These are phyloP conservation scores for Hericium rajendrae DNA, from an alignment of 768 basidiomycete genomes.

Conservation along the genomic window DNA sequence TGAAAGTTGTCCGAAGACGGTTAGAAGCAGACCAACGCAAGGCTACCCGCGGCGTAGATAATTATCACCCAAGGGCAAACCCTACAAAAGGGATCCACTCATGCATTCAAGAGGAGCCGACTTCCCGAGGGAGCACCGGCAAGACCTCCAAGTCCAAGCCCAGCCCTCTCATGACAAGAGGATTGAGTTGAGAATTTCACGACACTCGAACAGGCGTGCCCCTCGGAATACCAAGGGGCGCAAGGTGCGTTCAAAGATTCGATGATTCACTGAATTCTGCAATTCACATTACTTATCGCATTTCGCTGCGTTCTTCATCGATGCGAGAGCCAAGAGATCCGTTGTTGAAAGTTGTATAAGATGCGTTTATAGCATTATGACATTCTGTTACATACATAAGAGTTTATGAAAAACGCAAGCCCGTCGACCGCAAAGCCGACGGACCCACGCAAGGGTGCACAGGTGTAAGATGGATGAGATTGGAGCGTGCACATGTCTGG, in stretches of 20 bases:
- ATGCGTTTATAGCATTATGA: no score
- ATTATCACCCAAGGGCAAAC: constrained; percentile 37
- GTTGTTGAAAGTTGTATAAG: no score
- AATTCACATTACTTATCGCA: constrained; percentile 80
- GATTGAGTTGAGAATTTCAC: constrained; percentile 28
- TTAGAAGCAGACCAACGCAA: constrained; percentile 19
- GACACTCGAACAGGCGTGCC: constrained; percentile 75
- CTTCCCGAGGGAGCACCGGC: constrained; percentile 40
- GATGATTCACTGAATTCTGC: constrained; percentile 58
- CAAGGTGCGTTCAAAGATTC: constrained; percentile 80
- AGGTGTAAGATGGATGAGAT: no score
- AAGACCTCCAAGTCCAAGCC: constrained; percentile 38
- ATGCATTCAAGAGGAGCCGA: constrained; percentile 20
- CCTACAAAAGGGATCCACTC: constrained; percentile 14
- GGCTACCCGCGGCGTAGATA: constrained; percentile 33
- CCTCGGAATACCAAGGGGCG: constrained; percentile 66
- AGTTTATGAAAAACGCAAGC: no score
- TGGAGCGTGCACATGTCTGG: no score
- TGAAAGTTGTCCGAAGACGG: constrained; percentile 12
- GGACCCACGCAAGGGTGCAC: no score
- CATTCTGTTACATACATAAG: no score
- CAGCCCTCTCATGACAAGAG: constrained; percentile 37
- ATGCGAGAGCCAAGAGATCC: no score
- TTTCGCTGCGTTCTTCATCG: constrained; percentile 80
- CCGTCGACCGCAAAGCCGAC: no score